Conservation (phyloP, 805 yeast genomes). For the Cyberlindnera mississippiensis region DNA sequence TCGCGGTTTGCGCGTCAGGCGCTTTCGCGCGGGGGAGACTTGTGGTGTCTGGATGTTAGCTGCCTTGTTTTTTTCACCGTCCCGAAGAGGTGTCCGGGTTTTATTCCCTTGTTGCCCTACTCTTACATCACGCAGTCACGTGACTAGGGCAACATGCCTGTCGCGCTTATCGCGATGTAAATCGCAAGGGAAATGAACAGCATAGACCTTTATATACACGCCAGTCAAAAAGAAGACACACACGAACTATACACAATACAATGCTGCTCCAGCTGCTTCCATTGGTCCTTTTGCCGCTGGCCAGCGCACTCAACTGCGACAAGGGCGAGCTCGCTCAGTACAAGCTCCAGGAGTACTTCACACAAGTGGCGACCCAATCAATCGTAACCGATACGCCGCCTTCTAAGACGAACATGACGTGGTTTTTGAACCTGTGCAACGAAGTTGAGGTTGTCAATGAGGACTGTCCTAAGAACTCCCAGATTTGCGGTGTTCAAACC, state of each 20-base stretch:
- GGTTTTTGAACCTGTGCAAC: constrained; percentile 74
- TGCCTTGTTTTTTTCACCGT: constrained; percentile 11
- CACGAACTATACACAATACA: too few species aligned
- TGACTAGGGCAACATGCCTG: constrained; percentile 1
- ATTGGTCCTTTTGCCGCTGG: not conserved
- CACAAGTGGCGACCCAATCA: constrained; percentile 45
- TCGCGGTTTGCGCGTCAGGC: too few species aligned
- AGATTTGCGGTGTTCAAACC: constrained; percentile 70
- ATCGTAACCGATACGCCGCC: constrained; percentile 70
- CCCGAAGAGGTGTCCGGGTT: constrained; percentile 13
- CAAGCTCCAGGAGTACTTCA: constrained; percentile 30
- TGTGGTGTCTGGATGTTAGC: constrained; percentile 7
- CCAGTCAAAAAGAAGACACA: too few species aligned
- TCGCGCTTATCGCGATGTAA: constrained; percentile 9
- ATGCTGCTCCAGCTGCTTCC: not conserved
- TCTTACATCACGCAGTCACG: not conserved
- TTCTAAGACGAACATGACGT: constrained; percentile 51
- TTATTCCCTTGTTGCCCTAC: not conserved
- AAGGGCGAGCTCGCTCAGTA: constrained; percentile 21
- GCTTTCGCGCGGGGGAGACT: not conserved
- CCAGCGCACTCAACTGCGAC: constrained; percentile 15
- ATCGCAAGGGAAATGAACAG: not conserved
- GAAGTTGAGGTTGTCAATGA: constrained; percentile 31
- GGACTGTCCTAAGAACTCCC: constrained; percentile 67
- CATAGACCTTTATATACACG: too few species aligned